Base-by-base conservation (phyloP, 441 rosid genomes). In the Bocquillonia castaneifolia region DNA sequence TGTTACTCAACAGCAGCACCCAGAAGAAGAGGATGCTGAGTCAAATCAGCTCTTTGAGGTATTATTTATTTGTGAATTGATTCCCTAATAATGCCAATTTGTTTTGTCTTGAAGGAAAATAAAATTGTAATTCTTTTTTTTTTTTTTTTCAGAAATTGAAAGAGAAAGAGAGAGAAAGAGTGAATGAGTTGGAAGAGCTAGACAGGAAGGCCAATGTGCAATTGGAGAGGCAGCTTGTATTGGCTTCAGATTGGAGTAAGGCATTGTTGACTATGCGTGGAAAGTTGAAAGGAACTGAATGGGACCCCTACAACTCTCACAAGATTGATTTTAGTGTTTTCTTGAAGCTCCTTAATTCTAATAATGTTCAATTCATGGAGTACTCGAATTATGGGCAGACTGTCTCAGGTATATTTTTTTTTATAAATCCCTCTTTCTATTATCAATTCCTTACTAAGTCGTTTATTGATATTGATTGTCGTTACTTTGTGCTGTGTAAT, bases 191-290 rank as follows among this genome's bases (percentile, higher is more conserved):
- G 85, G 91, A 93, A 74, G 96, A 93, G 75, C 72, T 91, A 0
- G 89, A 89, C 53, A 86, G 92, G 64, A 93, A 84, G 72, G 92
- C 94, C 36, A 81, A 88, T 66, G 58, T 86, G 67, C 98, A 93
- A 59, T 67, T 93, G 76, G 98, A 91, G 77, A 91, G 97, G 76
- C 97, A 93, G 85, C 84, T 93, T 70, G 90, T 91, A 3, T 79
- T 89, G 93, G 96, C 93, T 48, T 93, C 99, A 9, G 55, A 78
- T 54, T 93, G 99, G 97, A 88, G 96, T 72, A 86, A 96, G 76
- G 78, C 71, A 25, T 76, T 91, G 82, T 69, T 91, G 79, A 78
- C 82, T 9, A 80, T 88, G 81, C 81, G 87, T 37, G 95, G 99
- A 59, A 91, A 87, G 86, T 72, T 93, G 70, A 91, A 80, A 53